phyloP scores from a whole-genome alignment of 2,329 filamentous ascomycete species.

The Colletotrichum shisoi region DNA sequence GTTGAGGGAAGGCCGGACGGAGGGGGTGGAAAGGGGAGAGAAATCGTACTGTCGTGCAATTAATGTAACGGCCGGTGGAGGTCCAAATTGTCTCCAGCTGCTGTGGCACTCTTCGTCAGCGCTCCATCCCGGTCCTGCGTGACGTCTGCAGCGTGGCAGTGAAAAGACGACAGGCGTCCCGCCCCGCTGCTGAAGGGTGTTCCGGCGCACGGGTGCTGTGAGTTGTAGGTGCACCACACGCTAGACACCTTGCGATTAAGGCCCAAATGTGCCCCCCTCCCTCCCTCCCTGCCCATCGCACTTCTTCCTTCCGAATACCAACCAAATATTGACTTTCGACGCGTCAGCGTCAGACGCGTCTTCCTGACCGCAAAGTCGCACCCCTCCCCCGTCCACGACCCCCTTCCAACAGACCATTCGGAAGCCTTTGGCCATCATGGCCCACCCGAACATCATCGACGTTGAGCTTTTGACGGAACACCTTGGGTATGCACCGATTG shows the following conservation, averaged over 20 bases:
- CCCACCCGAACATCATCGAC: constrained; percentile 54
- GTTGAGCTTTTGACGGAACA: constrained; percentile 88
- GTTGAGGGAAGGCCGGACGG: constrained; percentile 5
- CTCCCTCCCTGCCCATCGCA: background rate
- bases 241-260: constrained; percentile 37
- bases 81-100: constrained; percentile 23
- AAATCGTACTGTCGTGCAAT: constrained; percentile 23
- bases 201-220: constrained; percentile 13
- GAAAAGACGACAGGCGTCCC: constrained; percentile 14
- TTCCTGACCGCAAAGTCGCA: constrained; percentile 9
- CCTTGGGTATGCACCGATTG: constrained; percentile 90
- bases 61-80: constrained; percentile 32
- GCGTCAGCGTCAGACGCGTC: constrained; percentile 39
- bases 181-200: constrained; percentile 15
- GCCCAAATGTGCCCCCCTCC: constrained; percentile 2
- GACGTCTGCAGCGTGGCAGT: constrained; percentile 36
- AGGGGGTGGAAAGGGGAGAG: constrained; percentile 25
- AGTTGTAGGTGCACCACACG: background rate
- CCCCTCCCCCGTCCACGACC: constrained; percentile 10
- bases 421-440: constrained; percentile 17
- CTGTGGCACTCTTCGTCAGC: constrained; percentile 34
- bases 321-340: constrained; percentile 38
- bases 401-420: constrained; percentile 1
- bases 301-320: constrained; percentile 13
- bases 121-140: constrained; percentile 32